Percentiles rank a stretch among this genome's conserved stretches.
Evolutionary conservation across 176 grass and related monocot species (phyloP).

Genomic region (Pontederia crassipes): DNA sequence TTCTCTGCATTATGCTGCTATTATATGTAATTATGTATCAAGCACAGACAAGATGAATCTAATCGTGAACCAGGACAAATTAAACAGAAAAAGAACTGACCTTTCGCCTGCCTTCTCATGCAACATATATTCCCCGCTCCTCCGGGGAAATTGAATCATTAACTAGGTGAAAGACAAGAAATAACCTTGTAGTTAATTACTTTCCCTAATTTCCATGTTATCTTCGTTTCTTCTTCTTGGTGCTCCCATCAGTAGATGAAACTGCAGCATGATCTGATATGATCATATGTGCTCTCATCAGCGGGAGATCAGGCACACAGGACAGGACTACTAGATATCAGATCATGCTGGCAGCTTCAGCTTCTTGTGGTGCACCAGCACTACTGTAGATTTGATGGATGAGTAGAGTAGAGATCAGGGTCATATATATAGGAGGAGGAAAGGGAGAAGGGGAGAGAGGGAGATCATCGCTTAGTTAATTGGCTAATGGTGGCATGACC

Average conservation of each 20-base stretch:
- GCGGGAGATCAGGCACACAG: not conserved
- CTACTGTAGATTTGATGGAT: too few relatives aligned
- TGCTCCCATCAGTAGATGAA: conserved; percentile 20
- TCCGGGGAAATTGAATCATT: too few relatives aligned
- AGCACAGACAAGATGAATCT: too few relatives aligned
- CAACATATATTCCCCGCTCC: too few relatives aligned
- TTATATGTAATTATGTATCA: too few relatives aligned
- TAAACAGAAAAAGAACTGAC: too few relatives aligned
- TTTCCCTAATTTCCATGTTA: too few relatives aligned
- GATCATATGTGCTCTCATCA: not conserved
- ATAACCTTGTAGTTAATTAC: too few relatives aligned
- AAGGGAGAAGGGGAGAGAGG: not conserved
- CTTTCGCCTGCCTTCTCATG: too few relatives aligned
- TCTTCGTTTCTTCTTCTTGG: not conserved
- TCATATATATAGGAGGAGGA: not conserved
- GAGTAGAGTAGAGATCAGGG: not conserved
- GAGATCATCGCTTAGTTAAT: not conserved
- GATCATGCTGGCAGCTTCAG: conserved; percentile 26
- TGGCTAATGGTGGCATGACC: not conserved
- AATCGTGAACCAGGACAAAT: too few relatives aligned
- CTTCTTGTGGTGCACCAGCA: conserved; percentile 9
- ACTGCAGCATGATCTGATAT: conserved; percentile 20
- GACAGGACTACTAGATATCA: not conserved
- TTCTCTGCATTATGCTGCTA: too few relatives aligned
- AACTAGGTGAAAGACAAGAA: too few relatives aligned